Base-by-base conservation (phyloP, 2,329 filamentous ascomycete species). In the Verticillium tricorpus region DNA sequence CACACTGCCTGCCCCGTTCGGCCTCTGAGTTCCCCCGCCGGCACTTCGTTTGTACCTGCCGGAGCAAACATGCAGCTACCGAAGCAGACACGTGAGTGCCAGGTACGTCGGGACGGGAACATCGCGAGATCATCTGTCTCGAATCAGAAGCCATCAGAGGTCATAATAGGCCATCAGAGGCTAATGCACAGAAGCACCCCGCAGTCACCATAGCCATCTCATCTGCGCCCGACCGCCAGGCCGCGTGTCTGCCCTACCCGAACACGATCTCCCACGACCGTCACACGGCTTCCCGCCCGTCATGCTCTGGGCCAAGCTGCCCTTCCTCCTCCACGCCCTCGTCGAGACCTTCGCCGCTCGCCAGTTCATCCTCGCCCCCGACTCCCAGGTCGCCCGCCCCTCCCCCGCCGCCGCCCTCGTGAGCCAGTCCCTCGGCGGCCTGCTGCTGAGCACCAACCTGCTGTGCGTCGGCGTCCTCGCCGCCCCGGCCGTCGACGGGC, bases 381-480 rank as follows among this genome's bases (percentile, higher is more conserved):
- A 72, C 22, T 68, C 69, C 8, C 81, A 85, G 63, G 73, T 84
- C 11, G 71, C 75, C 9, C 70, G 69, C 9, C 75, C 80, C n/a
- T 69, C 75, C 6, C 66, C 68, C 2, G 75, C 78, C 19, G 74
- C 78, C 5, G 69, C 67, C 4, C 76, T 83, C 40, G 70, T 84
- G 35, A 68, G 83, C 14, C 74, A 77, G 57, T 81, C 77, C 61
- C 76, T 82, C 14, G 82, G 81, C 54, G 81, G 79, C 14, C 72
- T 82, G 15, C 72, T 85, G 3, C 67, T 80, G 15, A 73, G 77
- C 6, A 78, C 76, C 22, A 79, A 78, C 56, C 64, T 82, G n/a
- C 66, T 81, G 31, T 78, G 77, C 55, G 65, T 80, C 3, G 62
- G 71, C 15, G 69, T 81, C 50, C 63, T 75, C 11, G 57, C 67